Percentiles rank a stretch among this genome's conserved stretches.
Evolutionary conservation across 2,329 filamentous ascomycete genomes (phyloP).

Genomic region (Arthroderma uncinatum): DNA sequence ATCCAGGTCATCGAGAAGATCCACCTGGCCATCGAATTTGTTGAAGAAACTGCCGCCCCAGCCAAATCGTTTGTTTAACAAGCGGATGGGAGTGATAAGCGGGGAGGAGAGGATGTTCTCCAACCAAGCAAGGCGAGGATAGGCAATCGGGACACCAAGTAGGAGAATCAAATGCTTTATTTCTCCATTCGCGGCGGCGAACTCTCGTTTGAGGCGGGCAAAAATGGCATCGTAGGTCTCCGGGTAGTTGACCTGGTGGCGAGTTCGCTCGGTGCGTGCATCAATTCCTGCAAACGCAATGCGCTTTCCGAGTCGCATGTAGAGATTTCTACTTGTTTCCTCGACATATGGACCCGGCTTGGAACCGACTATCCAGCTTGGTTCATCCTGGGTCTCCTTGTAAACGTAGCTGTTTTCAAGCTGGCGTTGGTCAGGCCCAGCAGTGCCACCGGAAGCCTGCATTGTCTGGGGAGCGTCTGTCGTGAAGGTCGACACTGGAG

Average conservation of each 20-base stretch:
- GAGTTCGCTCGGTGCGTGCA: conserved; percentile 62
- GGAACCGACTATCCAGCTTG: conserved; percentile 67
- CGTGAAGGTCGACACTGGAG: conserved; percentile 75
- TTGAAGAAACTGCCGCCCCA: conserved; percentile 81
- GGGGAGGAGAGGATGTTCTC: conserved; percentile 85
- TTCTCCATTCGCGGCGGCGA: conserved; percentile 41
- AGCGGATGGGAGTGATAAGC: conserved; percentile 74
- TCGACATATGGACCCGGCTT: conserved; percentile 59
- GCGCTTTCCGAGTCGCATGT: conserved; percentile 53
- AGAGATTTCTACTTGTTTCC: conserved; percentile 49
- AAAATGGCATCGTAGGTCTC: conserved; percentile 54
- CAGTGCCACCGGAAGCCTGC: conserved; percentile 38
- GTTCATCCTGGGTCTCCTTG: conserved; percentile 46
- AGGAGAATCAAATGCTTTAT: conserved; percentile 54
- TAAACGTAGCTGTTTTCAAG: conserved; percentile 63
- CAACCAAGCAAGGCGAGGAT: conserved; percentile 77
- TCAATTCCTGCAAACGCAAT: conserved; percentile 53
- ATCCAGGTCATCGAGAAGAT: conserved; percentile 54
- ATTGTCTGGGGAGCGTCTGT: conserved; percentile 54
- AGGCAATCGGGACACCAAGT: conserved; percentile 60
- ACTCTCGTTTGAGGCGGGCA: conserved; percentile 42
- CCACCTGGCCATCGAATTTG: conserved; percentile 69
- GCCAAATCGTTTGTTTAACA: conserved; percentile 83
- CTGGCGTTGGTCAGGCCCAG: conserved; percentile 56
- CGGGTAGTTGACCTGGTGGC: conserved; percentile 82